Conservation (phyloP, 2,329 filamentous ascomycete genomes). For the Neonectria punicea region DNA sequence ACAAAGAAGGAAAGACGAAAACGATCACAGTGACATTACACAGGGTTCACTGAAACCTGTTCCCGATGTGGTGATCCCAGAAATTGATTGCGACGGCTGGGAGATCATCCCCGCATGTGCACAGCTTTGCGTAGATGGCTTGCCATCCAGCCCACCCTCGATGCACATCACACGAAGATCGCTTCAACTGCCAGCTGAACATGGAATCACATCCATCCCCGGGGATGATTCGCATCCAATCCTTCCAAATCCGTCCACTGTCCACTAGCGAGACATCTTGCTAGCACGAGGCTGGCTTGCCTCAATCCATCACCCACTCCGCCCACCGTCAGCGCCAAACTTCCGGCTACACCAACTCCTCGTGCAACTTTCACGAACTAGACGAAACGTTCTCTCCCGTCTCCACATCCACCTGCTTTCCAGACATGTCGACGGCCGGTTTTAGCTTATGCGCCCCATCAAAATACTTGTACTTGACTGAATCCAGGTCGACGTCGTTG, state of each 20-base stretch:
- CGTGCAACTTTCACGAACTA: slow-evolving; percentile 10
- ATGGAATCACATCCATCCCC: background rate
- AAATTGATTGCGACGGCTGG: slow-evolving; percentile 4
- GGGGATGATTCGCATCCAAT: background rate
- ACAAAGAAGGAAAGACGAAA: background rate
- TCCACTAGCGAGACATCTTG: background rate
- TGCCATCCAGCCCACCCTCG: slow-evolving; percentile 16
- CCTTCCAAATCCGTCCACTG: background rate
- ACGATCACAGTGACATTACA: background rate
- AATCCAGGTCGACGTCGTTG: slow-evolving; percentile 53
- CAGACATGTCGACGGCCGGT: slow-evolving; percentile 53
- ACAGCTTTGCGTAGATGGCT: slow-evolving; percentile 43
- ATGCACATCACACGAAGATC: slow-evolving; percentile 13
- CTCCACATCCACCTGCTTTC: slow-evolving; percentile 30
- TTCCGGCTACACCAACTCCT: background rate
- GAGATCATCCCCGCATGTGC: slow-evolving; percentile 11
- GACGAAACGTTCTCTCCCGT: slow-evolving; percentile 19
- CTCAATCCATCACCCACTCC: slow-evolving; percentile 1
- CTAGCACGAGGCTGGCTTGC: background rate
- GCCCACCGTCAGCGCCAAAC: background rate
- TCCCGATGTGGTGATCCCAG: background rate
- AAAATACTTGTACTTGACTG: slow-evolving; percentile 48
- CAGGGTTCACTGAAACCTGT: background rate
- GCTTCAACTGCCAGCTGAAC: slow-evolving; percentile 27
- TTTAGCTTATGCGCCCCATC: slow-evolving; percentile 50